These are phyloP conservation scores for Amniculicola lignicola DNA, from an alignment of 495 filamentous ascomycete genomes.

Conservation along the genomic window DNA sequence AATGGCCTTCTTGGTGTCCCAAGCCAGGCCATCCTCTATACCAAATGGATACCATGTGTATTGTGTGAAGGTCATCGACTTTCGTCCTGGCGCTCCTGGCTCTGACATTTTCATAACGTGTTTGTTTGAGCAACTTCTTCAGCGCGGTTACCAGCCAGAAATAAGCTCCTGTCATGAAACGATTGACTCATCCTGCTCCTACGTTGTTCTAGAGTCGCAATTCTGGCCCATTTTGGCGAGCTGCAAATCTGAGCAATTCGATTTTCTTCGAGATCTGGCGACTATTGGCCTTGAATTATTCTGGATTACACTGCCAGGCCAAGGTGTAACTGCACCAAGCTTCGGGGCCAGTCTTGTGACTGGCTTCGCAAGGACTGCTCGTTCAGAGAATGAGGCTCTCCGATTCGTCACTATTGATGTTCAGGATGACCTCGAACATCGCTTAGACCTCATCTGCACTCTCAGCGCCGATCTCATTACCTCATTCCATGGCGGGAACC, in stretches of 20 bases:
- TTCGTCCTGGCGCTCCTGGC: background rate
- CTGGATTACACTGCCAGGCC: background rate
- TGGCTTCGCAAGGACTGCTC: background rate
- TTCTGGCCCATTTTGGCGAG: background rate
- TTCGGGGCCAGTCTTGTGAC: background rate
- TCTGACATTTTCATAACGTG: background rate
- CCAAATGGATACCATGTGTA: background rate
- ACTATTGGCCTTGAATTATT: background rate
- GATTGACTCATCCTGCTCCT: background rate
- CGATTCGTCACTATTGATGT: slow-evolving; percentile 26
- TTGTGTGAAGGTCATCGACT: background rate
- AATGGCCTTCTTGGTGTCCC: background rate
- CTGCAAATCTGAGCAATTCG: background rate
- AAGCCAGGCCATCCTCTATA: background rate
- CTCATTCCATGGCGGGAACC: no score
- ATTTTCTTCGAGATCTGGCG: background rate
- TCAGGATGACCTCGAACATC: slow-evolving; percentile 27
- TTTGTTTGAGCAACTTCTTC: background rate
- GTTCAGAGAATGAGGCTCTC: slow-evolving; percentile 4
- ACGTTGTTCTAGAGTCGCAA: background rate
- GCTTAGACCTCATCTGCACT: background rate
- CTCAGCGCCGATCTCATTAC: background rate
- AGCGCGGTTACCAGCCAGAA: background rate
- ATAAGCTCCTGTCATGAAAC: background rate
- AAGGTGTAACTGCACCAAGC: background rate